Percentiles rank a stretch among this genome's conserved stretches.
Conservation (phyloP, 1,284 basidiomycete species). For the Golubevia pallescens region DNA sequence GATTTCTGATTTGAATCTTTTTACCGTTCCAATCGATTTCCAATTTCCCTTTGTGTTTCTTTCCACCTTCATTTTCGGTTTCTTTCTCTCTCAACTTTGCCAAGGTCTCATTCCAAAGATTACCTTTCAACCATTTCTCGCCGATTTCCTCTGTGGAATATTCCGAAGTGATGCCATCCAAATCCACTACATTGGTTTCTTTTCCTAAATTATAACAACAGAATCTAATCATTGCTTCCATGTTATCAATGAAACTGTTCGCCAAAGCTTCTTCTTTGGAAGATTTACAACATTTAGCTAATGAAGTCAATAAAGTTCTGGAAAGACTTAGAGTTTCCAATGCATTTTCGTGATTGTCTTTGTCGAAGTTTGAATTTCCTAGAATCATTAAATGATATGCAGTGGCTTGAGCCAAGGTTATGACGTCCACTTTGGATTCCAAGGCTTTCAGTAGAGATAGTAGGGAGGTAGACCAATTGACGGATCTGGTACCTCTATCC, state of each 20-base stretch:
- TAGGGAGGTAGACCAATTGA: constrained; percentile 41
- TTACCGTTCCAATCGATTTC: constrained; percentile 45
- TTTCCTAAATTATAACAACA: constrained; percentile 47
- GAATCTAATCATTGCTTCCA: constrained; percentile 58
- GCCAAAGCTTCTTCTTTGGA: constrained; percentile 55
- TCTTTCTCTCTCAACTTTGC: constrained; percentile 18
- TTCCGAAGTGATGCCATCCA: constrained; percentile 29
- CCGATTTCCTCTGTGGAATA: constrained; percentile 26
- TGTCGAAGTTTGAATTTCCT: constrained; percentile 42
- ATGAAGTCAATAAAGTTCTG: constrained; percentile 35
- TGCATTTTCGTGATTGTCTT: constrained; percentile 26
- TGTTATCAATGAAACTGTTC: constrained; percentile 56
- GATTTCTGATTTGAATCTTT: constrained; percentile 47
- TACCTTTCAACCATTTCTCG: constrained; percentile 30
- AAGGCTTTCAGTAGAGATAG: constrained; percentile 35
- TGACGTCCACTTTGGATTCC: constrained; percentile 1
- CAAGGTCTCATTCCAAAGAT: constrained; percentile 24
- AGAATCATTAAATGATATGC: constrained; percentile 37
- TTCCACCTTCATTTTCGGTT: neutral
- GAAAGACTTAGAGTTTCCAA: constrained; percentile 36
- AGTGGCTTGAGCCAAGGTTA: constrained; percentile 39
- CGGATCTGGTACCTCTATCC: constrained; percentile 42
- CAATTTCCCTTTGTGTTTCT: constrained; percentile 25
- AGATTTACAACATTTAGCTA: constrained; percentile 39
- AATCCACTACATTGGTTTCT: constrained; percentile 40